Percentiles rank a stretch among this genome's conserved stretches.
Conservation (phyloP, 768 basidiomycete genomes). For the Holtermanniella nyarrowii region DNA sequence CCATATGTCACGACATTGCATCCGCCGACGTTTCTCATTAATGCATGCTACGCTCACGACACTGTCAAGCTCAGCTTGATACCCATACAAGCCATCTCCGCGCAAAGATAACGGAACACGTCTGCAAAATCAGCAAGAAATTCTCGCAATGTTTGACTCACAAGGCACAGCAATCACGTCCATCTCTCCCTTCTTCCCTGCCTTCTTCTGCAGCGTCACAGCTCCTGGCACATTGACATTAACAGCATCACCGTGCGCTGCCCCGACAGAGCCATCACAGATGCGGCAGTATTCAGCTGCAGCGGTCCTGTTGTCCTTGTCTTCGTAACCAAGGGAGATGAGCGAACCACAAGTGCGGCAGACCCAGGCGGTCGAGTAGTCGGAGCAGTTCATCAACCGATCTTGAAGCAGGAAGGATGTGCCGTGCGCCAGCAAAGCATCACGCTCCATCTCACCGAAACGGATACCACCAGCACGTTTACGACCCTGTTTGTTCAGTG, state of each 20-base stretch:
- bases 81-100: conserved; percentile 97
- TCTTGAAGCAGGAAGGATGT: conserved; percentile 98
- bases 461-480: conserved; percentile 98
- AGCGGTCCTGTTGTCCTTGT: conserved; percentile 46
- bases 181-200: conserved; percentile 47
- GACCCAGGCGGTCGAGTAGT: conserved; percentile 99
- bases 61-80: conserved; percentile 81
- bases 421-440: conserved; percentile 95
- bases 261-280: conserved; percentile 66
- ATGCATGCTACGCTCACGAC: conserved; percentile 38
- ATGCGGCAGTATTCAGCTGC: conserved; percentile 86
- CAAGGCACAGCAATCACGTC: conserved; percentile 88
- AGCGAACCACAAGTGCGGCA: conserved; percentile 92
- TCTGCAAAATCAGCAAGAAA: conserved; percentile 11
- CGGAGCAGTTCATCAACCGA: conserved; percentile 98
- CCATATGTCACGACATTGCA: neutral
- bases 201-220: conserved; percentile 54
- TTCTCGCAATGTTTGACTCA: conserved; percentile 49
- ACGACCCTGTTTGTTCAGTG: conserved; percentile 57
- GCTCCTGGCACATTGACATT: conserved; percentile 44
- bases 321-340: conserved; percentile 91
- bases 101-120: conserved; percentile 40
- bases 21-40: neutral
- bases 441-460: conserved; percentile 99
- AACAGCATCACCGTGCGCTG: conserved; percentile 50